Base-by-base conservation (phyloP, 1,284 basidiomycete species). In the Austroboletus niveus region DNA sequence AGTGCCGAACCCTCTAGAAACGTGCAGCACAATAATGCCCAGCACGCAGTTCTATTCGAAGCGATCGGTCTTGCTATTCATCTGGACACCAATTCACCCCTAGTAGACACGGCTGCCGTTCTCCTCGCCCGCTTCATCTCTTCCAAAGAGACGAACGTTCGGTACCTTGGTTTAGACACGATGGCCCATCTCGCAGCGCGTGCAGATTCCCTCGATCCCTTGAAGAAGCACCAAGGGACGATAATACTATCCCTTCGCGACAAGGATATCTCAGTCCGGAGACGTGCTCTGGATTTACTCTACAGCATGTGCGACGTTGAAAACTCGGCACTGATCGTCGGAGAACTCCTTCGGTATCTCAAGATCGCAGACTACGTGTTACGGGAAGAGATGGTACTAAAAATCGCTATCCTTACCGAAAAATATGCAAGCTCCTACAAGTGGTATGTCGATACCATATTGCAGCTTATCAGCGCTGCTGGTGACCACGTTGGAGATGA, bases 281-380 rank as follows among this genome's bases (percentile, higher is more conserved):
- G 97, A 49, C 81, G 97, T 52, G 97, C 94, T 1, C 79, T 99
- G 45, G 97, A 99, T 72, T 77, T 99, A 45, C 79, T 99, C 12
- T 99, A 98, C 74, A 97, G 94, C 71, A 98, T 99, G 96, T 99
- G 97, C 72, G 97, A 99, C 68, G 81, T 88, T 15, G 88, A 92
- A 61, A 99, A 98, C 72, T 92, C 95, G 14, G 94, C 95, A 66
- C 75, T 90, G 51, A 94, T 99, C 59, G 97, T 99, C 29, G 93
- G 89, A 48, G 95, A 99, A 71, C 79, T 99, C 29, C 75, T 99
- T 52, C 84, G 91, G 55, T 99, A 98, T 70, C 80, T 99, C 53
- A 87, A 87, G 64, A 84, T 97, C 12, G 96, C 97, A 4, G 97
- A 99, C 71, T 98, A 98, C 64, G 94, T 89, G 27, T 76, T 99